Conservation (phyloP, 352 stramenopile species). For the Thraustochytrium aureum region DNA sequence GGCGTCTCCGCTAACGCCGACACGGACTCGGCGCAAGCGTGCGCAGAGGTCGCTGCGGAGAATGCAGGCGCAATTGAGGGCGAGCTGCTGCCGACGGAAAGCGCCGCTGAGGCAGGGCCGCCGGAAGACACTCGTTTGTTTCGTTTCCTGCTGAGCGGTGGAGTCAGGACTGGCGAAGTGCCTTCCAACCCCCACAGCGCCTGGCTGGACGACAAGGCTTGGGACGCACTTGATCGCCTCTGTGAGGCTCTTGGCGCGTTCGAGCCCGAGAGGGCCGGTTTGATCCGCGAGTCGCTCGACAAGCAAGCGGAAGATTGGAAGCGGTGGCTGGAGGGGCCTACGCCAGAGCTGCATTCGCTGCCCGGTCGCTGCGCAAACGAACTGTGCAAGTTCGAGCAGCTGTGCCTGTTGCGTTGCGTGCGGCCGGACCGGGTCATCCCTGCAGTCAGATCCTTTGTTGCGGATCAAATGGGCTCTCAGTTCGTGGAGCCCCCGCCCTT, state of each 20-base stretch:
- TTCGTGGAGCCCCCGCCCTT: slow-evolving; percentile 92
- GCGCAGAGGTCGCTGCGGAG: not conserved
- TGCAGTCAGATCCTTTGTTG: slow-evolving; percentile 82
- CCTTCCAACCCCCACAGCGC: slow-evolving; percentile 71
- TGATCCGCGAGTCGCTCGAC: slow-evolving; percentile 64
- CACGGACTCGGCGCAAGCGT: not conserved
- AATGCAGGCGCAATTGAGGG: too few species aligned
- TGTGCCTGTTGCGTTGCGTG: slow-evolving; percentile 89
- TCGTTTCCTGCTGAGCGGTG: slow-evolving; percentile 91
- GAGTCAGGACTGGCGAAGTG: slow-evolving; percentile 78
- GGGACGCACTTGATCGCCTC: slow-evolving; percentile 82
- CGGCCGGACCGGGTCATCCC: slow-evolving; percentile 93
- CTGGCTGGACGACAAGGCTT: slow-evolving; percentile 88
- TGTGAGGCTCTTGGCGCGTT: slow-evolving; percentile 73
- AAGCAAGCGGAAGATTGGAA: slow-evolving; percentile 72
- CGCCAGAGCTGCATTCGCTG: slow-evolving; percentile 73
- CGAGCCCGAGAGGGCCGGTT: slow-evolving; percentile 83
- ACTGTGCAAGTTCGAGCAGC: slow-evolving; percentile 81
- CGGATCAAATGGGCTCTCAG: slow-evolving; percentile 77
- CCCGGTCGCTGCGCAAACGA: slow-evolving; percentile 70
- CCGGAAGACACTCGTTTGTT: slow-evolving; percentile 59
- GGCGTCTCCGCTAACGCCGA: not conserved
- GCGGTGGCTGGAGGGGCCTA: slow-evolving; percentile 86
- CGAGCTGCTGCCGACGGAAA: not conserved
- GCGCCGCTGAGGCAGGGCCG: too few species aligned